phyloP scores from a whole-genome alignment of 495 filamentous ascomycete genomes.

The Daldinia childiae region DNA sequence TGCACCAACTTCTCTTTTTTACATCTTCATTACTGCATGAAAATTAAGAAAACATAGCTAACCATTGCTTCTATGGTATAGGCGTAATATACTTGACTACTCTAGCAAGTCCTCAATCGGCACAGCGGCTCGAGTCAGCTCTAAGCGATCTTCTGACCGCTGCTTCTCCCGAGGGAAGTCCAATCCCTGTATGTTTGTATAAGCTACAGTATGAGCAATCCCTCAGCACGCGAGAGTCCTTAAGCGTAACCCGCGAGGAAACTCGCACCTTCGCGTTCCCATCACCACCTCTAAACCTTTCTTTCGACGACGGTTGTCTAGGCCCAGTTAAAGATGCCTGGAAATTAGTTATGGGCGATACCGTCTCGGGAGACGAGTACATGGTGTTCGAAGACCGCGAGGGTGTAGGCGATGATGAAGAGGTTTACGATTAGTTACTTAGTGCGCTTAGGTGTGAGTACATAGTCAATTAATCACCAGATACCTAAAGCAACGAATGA shows the following conservation, averaged over 20 bases:
- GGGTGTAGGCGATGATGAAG: constrained; percentile 58
- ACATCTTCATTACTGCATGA: not conserved
- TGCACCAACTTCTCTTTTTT: constrained; percentile 23
- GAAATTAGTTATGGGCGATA: constrained; percentile 66
- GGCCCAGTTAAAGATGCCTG: constrained; percentile 70
- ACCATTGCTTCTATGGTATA: constrained; percentile 52
- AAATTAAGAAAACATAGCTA: constrained; percentile 50
- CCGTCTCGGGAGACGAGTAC: constrained; percentile 61
- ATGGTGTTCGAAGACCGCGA: constrained; percentile 71
- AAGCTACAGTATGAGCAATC: constrained; percentile 37
- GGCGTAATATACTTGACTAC: constrained; percentile 77
- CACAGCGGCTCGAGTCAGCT: constrained; percentile 62
- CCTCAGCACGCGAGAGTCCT: constrained; percentile 26
- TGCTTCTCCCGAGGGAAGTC: constrained; percentile 43
- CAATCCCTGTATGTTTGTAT: constrained; percentile 45
- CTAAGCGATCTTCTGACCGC: constrained; percentile 63
- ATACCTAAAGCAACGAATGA: not conserved
- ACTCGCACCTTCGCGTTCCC: constrained; percentile 58
- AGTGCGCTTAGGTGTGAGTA: not conserved
- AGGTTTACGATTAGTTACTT: constrained; percentile 40
- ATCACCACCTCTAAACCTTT: constrained; percentile 65
- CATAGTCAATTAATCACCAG: not conserved
- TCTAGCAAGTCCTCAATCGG: constrained; percentile 48
- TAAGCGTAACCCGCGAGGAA: constrained; percentile 36
- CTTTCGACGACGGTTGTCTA: constrained; percentile 73